Conservation (phyloP, 73 alveolate species). For the Tetrahymena borealis region DNA sequence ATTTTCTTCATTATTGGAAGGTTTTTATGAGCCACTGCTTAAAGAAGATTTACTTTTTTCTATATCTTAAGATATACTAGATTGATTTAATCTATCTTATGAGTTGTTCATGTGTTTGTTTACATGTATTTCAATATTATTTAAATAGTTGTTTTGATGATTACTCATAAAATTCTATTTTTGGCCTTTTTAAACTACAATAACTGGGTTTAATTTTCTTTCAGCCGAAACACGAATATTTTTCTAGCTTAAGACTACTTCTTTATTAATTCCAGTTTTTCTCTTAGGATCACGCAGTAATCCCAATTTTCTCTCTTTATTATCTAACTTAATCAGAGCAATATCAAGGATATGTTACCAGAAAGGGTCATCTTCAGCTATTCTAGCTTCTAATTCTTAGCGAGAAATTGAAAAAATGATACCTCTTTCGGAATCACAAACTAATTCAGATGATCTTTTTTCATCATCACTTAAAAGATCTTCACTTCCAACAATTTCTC, state of each 20-base stretch:
- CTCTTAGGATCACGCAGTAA: neutral
- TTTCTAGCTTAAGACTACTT: neutral
- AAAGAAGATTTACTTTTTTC: neutral
- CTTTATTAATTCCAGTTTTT: neutral
- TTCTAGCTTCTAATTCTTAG: neutral
- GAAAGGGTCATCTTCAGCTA: neutral
- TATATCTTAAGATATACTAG: neutral
- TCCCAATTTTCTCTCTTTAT: neutral
- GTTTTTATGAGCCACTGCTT: neutral
- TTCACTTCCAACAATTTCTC: neutral
- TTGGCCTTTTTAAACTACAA: too few relatives aligned
- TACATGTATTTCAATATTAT: neutral
- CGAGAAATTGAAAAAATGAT: neutral
- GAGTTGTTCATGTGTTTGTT: neutral
- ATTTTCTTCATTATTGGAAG: neutral
- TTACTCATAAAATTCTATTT: neutral
- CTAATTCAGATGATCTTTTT: neutral
- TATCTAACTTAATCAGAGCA: neutral
- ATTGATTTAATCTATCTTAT: neutral
- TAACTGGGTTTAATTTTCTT: too few relatives aligned
- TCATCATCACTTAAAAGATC: neutral
- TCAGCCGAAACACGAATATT: neutral
- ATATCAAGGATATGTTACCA: neutral
- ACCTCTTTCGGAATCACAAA: neutral
- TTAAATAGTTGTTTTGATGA: neutral